A percentile compares a stretch with the other conserved stretches of the same genome.
Conservation (phyloP, 805 yeast genomes). For the Limtongia smithiae region DNA sequence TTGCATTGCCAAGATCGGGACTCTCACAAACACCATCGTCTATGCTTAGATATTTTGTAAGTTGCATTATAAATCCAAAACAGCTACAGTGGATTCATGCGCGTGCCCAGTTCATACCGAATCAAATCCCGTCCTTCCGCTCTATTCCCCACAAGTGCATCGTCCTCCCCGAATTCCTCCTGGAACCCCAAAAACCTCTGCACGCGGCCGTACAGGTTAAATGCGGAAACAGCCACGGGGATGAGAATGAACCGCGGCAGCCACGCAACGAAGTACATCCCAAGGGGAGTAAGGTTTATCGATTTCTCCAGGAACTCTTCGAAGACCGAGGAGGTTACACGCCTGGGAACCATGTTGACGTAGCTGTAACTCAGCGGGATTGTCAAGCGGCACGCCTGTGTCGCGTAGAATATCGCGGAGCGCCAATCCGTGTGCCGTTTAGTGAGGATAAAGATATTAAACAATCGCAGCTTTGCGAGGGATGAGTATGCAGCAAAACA, state of each 20-base stretch:
- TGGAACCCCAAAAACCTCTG: conserved; percentile 45
- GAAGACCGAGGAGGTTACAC: conserved; percentile 47
- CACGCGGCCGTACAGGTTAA: conserved; percentile 64
- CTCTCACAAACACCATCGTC: neutral
- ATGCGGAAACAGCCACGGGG: conserved; percentile 62
- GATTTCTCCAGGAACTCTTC: conserved; percentile 73
- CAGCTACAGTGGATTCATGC: neutral
- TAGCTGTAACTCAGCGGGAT: conserved; percentile 80
- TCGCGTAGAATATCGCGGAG: conserved; percentile 70
- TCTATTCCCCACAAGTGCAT: conserved; percentile 34
- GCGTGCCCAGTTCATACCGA: conserved; percentile 19
- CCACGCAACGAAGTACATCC: conserved; percentile 66
- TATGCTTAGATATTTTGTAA: too few species aligned
- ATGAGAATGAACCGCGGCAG: conserved; percentile 70
- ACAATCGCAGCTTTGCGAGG: conserved; percentile 62
- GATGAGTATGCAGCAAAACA: conserved; percentile 62
- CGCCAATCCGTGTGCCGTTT: conserved; percentile 70
- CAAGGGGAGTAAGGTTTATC: conserved; percentile 70
- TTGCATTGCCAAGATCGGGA: neutral
- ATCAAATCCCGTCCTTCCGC: conserved; percentile 31
- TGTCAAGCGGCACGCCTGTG: conserved; percentile 76
- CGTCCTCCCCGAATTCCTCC: conserved; percentile 39
- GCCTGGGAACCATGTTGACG: conserved; percentile 54
- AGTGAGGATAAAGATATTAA: conserved; percentile 73
- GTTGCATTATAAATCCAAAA: too few species aligned